Evolutionary conservation across 1,284 basidiomycete genomes (phyloP), one percentile per base, ranked within the genome.

Genomic region (Puccinia hordei): DNA sequence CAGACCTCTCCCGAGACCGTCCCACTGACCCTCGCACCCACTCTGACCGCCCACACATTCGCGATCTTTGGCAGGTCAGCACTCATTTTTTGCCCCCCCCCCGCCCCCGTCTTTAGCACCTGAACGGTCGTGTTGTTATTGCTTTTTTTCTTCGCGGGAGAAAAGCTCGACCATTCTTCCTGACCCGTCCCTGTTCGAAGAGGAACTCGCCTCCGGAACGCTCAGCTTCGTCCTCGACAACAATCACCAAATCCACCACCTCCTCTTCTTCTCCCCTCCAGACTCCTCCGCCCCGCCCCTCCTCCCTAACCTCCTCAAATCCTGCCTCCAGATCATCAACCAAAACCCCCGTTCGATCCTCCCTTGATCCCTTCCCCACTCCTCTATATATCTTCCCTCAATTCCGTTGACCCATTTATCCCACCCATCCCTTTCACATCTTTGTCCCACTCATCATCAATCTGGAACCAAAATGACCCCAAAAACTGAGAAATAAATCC

Each of bases 151-250:
- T n/a, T n/a, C n/a, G 46, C 46, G 46, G 46, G 17, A 49, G 13
- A 44, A 44, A 44, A 82, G 91, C 76, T 89, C 89, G 51, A 88
- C 91, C 65, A 86, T 95, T 17, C 87, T 98, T 1, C 88, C 91
- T 0, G 95, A 98, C 86, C 92, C 93, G 0, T 92, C 92, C 0
- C 89, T 93, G 0, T 97, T 97, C 85, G 95, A 98, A 86, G 91
- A 94, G 82, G 92, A 93, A 0, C 88, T 96, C 19, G 88, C 94
- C 33, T 90, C 92, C 30, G 91, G 92, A 0, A 88, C 89, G 0
- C 84, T 94, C 65, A 90, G 90, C 0, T 86, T 94, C 55, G 87
- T 91, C 0, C 82, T 93, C 1, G 90, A 91, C 82, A 88, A 89
- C 73, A 82, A 88, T 15, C 57, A 17, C 27, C 4, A 33, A 3